Percentiles rank a stretch among this genome's conserved stretches.
These are phyloP conservation scores for Clohesyomyces aquaticus DNA, from an alignment of 495 filamentous ascomycete genomes.

Conservation along the genomic window DNA sequence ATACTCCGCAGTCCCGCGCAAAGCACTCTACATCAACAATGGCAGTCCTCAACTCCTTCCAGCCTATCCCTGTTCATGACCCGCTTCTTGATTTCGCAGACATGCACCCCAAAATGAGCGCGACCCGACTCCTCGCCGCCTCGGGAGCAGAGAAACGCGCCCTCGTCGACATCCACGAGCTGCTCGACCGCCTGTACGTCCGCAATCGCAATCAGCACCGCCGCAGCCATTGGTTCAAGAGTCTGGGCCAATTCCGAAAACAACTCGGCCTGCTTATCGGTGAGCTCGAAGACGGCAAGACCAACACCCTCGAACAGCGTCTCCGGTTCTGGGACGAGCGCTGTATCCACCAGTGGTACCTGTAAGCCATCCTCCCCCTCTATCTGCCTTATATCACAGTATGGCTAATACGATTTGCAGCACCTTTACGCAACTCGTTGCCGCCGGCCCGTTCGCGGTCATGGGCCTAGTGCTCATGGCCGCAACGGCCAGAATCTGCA, in stretches of 20 bases:
- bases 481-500: conserved; percentile 23
- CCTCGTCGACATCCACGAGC: conserved; percentile 28
- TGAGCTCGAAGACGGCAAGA: conserved; percentile 28
- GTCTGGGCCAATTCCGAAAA: conserved; percentile 28
- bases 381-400: neutral
- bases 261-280: conserved; percentile 28
- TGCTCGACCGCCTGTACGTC: conserved; percentile 30
- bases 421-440: conserved; percentile 36
- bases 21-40: conserved; percentile 12
- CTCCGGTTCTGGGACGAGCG: conserved; percentile 29
- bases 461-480: conserved; percentile 38
- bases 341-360: conserved; percentile 37
- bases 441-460: conserved; percentile 34
- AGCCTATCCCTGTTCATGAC: conserved; percentile 4
- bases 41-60: conserved; percentile 15
- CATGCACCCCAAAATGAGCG: conserved; percentile 13
- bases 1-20: neutral
- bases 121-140: conserved; percentile 12
- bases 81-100: neutral
- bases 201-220: conserved; percentile 40
- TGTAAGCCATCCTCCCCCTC: conserved; percentile 28
- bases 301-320: conserved; percentile 6
- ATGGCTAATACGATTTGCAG: conserved; percentile 19
- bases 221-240: conserved; percentile 35
- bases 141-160: conserved; percentile 12